Base-by-base conservation (phyloP, 1,284 basidiomycete species). In the Lentinus polychrous region DNA sequence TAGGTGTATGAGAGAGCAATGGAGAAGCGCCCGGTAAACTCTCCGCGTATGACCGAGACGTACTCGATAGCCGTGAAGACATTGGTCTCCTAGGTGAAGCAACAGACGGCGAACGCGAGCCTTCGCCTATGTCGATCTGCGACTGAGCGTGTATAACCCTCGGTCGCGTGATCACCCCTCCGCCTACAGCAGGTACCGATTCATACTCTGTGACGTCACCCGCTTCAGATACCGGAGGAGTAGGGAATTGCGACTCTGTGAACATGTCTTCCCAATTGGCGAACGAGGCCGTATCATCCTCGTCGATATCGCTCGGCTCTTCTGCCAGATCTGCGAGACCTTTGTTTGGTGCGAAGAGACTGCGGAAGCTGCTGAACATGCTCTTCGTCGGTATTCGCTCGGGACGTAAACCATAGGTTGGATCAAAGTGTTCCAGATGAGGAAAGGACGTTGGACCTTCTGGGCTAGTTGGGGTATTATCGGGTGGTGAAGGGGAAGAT, bases 361-460 rank as follows among this genome's bases (percentile, higher is more conserved):
- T 80, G n/a, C 81, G 77, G 57, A 93, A 90, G 14, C 74, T 75
- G 40, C 73, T 74, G 63, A 90, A 91, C 1, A 78, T 71, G 53
- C 81, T 83, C 63, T 86, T 88, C 1, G 73, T 71, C 0, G 92
- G 92, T 4, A 94, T 73, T 10, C 88, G 86, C 59, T 94, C 92
- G 0, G 91, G 90, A 12, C 94, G 83, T n/a, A 97, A 72, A n/a
- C 94, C 94, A 60, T 98, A 97, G 0, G 94, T 97, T 0, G 94
- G 94, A 60, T 98, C 94, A 65, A 91, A 96, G 53, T 88, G 81
- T 66, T 95, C 94, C 36, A 94, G 78, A 48, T 94, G 91, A 1
- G 89, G 83, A 53, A 86, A 83, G 7, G 81, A 76, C 10, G 75
- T 73, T 51, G 70, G 66, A 1, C 70, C 58, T 18, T 76, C 73